Evolutionary conservation across 352 stramenopile genomes (phyloP).

Genomic region (Phytophthora idaei): DNA sequence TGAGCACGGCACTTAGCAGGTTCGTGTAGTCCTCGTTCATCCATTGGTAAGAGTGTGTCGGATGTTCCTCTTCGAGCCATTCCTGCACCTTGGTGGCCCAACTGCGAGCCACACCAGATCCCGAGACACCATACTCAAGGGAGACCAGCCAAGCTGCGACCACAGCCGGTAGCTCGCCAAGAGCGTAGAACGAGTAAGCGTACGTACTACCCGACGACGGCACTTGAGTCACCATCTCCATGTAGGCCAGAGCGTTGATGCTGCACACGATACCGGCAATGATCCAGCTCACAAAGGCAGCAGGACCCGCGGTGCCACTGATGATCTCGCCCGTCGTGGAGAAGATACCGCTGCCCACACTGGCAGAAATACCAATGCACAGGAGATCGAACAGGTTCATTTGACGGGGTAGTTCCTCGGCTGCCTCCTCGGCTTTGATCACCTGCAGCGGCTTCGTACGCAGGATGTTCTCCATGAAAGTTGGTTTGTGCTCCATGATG

Average conservation of each 20-base stretch:
- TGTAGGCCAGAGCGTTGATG: constrained; percentile 88
- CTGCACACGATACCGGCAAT: constrained; percentile 83
- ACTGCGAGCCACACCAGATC: constrained; percentile 89
- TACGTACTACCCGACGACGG: constrained; percentile 92
- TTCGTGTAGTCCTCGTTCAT: constrained; percentile 69
- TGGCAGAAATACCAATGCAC: constrained; percentile 92
- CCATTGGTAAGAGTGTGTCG: constrained; percentile 45
- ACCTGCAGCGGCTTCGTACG: constrained; percentile 76
- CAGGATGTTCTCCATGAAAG: constrained; percentile 59
- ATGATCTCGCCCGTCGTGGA: constrained; percentile 83
- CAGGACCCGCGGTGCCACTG: constrained; percentile 72
- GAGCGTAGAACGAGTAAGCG: constrained; percentile 91
- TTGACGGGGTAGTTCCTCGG: constrained; percentile 68
- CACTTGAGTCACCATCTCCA: constrained; percentile 88
- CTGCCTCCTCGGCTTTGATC: constrained; percentile 78
- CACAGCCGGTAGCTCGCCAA: constrained; percentile 93
- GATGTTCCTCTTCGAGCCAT: constrained; percentile 60
- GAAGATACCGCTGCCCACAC: constrained; percentile 94
- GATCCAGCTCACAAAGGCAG: constrained; percentile 80
- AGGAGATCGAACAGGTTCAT: constrained; percentile 91
- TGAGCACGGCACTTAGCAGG: constrained; percentile 66
- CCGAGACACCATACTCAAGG: constrained; percentile 93
- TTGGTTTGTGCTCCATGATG: constrained; percentile 42
- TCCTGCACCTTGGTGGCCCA: constrained; percentile 92
- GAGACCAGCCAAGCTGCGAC: constrained; percentile 88